Base-by-base conservation (phyloP, 1,139 yeast species). In the Hyphopichia buzzinii region DNA sequence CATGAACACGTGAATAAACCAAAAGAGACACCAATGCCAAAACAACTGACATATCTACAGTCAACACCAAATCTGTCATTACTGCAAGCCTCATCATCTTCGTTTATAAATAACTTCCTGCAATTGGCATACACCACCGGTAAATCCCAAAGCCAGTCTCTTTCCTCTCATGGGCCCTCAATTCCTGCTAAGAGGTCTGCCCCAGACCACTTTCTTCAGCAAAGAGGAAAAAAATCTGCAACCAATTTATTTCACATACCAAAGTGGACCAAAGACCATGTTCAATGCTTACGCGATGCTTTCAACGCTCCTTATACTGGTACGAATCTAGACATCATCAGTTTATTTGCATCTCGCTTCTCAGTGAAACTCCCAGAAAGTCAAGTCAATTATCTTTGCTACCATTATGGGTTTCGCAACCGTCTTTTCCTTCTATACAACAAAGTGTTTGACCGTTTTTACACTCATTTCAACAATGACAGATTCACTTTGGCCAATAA, bases 181-280 rank as follows among this genome's bases (percentile, higher is more conserved):
- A 19, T 19, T 19, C 23, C 23, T 7, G 23, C 23, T 10, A 19
- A 19, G 23, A 6, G 23, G 6, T 6, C 23, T 10, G 23, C 23
- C 10, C 10, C 23, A 6, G 8, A 19, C 6, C 8, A 19, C 23
- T 7, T 6, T 10, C 8, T 19, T 6, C 8, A 6, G 10, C 23
- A 6, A 7, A 7, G 8, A 7, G 8, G 10, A 19, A 19, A 19
- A 10, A 19, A 19, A 19, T 10, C 23, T 7, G 23, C 23, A 10
- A 19, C 23, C 10, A 19, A 19, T 10, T 7, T 19, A 19, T 19
- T 19, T 19, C 23, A 19, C 23, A 19, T 35, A 8, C 30, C 26
- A 11, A 27, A 29, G 12, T 48, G 52, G 52, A 36, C 41, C 1
- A 30, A 34, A 16, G 39, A 38, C 10, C 44, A 39, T 26, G 40